A percentile compares a stretch with the other conserved stretches of the same genome.
Conservation (phyloP, 768 basidiomycete species). For the Tubosaeta sp. region DNA sequence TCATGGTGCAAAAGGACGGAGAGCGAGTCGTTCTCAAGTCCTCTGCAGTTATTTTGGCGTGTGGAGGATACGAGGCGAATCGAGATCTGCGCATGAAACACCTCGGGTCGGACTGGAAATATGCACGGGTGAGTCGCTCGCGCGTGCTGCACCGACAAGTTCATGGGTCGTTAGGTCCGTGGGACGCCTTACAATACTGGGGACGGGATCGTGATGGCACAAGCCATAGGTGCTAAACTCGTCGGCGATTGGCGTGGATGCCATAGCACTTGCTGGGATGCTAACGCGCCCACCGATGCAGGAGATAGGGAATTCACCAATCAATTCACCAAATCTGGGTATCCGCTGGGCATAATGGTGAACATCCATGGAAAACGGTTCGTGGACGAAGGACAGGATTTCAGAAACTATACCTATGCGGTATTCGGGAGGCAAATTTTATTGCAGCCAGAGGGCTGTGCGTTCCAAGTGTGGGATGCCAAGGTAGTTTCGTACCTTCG, state of each 20-base stretch:
- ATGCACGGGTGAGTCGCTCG: constrained; percentile 45
- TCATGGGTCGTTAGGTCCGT: constrained; percentile 42
- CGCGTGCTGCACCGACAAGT: neutral
- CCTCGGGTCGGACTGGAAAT: constrained; percentile 56
- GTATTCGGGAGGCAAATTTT: constrained; percentile 61
- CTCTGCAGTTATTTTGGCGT: constrained; percentile 53
- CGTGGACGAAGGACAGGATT: constrained; percentile 70
- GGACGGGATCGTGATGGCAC: constrained; percentile 56
- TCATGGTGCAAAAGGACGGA: constrained; percentile 41
- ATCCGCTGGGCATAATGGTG: constrained; percentile 68
- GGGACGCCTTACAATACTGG: constrained; percentile 72
- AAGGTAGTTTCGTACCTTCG: constrained; percentile 42
- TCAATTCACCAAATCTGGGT: constrained; percentile 71
- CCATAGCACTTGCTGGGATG: constrained; percentile 71
- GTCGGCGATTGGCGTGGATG: constrained; percentile 61
- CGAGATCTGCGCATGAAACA: constrained; percentile 45
- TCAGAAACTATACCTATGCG: constrained; percentile 70
- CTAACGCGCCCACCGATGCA: constrained; percentile 39
- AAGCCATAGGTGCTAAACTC: constrained; percentile 47
- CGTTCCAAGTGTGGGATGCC: constrained; percentile 64
- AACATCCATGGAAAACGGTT: constrained; percentile 56
- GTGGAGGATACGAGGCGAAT: constrained; percentile 65
- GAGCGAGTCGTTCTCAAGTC: constrained; percentile 35
- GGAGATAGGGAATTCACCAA: constrained; percentile 37
- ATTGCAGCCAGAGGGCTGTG: constrained; percentile 51